Conservation (phyloP, 768 basidiomycete species). For the Boletus reticulatus region DNA sequence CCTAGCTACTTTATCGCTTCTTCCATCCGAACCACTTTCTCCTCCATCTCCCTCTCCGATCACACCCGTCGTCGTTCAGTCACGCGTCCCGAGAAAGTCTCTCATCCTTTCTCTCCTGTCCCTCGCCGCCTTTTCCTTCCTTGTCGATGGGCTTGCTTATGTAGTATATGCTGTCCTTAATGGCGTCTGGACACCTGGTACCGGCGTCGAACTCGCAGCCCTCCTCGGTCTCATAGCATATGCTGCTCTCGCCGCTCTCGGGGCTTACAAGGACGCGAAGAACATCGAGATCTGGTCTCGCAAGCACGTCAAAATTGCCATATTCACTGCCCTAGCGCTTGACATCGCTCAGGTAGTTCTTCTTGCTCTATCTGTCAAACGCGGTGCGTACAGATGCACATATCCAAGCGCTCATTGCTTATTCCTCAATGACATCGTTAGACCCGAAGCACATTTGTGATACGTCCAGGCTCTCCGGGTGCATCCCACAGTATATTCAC, state of each 20-base stretch:
- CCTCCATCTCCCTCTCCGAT: constrained; percentile 57
- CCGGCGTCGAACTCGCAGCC: constrained; percentile 67
- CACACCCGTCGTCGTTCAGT: constrained; percentile 73
- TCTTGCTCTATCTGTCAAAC: constrained; percentile 41
- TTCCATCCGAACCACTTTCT: constrained; percentile 45
- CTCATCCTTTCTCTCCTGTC: constrained; percentile 72
- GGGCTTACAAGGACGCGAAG: constrained; percentile 76
- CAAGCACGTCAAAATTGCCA: constrained; percentile 52
- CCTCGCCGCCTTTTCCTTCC: constrained; percentile 66
- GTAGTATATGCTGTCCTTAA: constrained; percentile 62
- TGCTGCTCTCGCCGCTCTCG: constrained; percentile 68
- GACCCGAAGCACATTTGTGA: constrained; percentile 20
- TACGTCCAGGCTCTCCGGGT: constrained; percentile 22
- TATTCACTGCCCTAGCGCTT: constrained; percentile 51
- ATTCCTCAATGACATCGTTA: neutral
- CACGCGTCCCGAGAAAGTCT: constrained; percentile 69
- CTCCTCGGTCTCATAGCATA: constrained; percentile 69
- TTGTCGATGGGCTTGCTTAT: constrained; percentile 75
- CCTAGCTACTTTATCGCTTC: constrained; percentile 58
- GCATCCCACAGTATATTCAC: constrained; percentile 43
- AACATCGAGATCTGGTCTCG: constrained; percentile 68
- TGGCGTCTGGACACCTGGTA: constrained; percentile 60
- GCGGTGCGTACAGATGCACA: constrained; percentile 28
- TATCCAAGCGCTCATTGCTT: neutral
- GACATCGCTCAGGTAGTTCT: constrained; percentile 63